A percentile compares a stretch with the other conserved stretches of the same genome.
phyloP scores from a whole-genome alignment of 2,329 filamentous ascomycete species.

The Xylaria sp. region DNA sequence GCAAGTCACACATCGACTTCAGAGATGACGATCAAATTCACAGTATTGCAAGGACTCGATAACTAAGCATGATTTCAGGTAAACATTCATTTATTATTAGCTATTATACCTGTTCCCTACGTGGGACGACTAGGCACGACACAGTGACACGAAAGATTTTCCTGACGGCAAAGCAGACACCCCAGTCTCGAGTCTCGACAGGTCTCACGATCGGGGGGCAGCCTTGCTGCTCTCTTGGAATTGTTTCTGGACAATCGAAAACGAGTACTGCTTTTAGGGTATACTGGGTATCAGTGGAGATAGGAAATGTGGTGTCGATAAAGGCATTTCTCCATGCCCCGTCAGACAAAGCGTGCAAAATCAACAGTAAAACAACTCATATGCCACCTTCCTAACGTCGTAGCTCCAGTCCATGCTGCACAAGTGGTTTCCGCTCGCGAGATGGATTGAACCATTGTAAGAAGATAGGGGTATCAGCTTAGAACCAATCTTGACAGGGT shows the following conservation, averaged over 20 bases:
- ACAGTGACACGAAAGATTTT: slow-evolving; percentile 22
- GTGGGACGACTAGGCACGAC: slow-evolving; percentile 22
- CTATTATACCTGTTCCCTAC: slow-evolving; percentile 33
- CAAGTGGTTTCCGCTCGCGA: slow-evolving; percentile 19
- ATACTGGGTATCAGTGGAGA: slow-evolving; percentile 36
- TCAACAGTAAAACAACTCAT: slow-evolving; percentile 31
- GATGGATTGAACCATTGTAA: slow-evolving; percentile 23
- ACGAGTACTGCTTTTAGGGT: slow-evolving; percentile 30
- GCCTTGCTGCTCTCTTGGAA: slow-evolving; percentile 7
- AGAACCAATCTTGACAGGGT: slow-evolving; percentile 34
- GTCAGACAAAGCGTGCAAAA: slow-evolving; percentile 32
- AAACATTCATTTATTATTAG: slow-evolving; percentile 32
- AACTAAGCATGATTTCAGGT: not conserved
- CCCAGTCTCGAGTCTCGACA: slow-evolving; percentile 1
- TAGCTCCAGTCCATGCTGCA: slow-evolving; percentile 24
- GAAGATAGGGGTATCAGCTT: slow-evolving; percentile 33
- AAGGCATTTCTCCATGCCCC: slow-evolving; percentile 28
- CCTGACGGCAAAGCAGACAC: slow-evolving; percentile 14
- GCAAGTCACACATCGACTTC: no score
- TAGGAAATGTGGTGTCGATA: slow-evolving; percentile 30
- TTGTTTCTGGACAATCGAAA: slow-evolving; percentile 14
- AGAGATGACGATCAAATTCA: no score
- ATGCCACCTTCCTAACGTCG: slow-evolving; percentile 25
- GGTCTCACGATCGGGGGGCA: slow-evolving; percentile 4
- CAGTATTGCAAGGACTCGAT: not conserved